A percentile compares a stretch with the other conserved stretches of the same genome.
Evolutionary conservation across 2,329 filamentous ascomycete species (phyloP).

Genomic region (Neofusicoccum laricinum): DNA sequence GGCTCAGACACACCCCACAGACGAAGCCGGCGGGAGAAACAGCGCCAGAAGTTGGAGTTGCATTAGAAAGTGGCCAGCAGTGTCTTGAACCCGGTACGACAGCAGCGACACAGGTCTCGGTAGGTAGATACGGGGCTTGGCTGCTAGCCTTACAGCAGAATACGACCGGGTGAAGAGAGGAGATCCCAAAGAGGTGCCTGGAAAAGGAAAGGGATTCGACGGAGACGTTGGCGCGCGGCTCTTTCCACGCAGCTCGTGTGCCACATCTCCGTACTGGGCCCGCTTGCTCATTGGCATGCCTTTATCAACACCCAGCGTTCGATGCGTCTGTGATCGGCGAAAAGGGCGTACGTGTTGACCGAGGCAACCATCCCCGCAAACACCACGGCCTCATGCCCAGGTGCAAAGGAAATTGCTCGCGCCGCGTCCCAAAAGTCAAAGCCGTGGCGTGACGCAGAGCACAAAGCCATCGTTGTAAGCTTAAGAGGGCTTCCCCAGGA

Average conservation of each 20-base stretch:
- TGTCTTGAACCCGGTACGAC: neutral
- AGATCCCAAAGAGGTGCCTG: neutral
- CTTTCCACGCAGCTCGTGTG: neutral
- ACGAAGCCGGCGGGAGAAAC: neutral
- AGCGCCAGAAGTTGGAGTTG: neutral
- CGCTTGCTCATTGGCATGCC: neutral
- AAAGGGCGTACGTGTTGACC: neutral
- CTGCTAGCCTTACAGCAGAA: conserved; percentile 2
- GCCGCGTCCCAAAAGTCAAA: neutral
- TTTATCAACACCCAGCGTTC: neutral
- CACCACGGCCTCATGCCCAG: neutral
- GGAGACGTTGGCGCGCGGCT: neutral
- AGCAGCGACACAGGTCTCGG: neutral
- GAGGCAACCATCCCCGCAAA: conserved; percentile 7
- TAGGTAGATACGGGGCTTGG: conserved; percentile 4
- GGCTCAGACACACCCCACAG: neutral
- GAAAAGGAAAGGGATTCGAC: neutral
- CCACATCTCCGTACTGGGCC: neutral
- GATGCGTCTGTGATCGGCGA: neutral
- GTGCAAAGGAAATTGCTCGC: neutral
- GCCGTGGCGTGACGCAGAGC: neutral
- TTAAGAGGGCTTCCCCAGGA: neutral
- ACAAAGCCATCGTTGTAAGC: neutral
- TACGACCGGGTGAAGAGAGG: neutral
- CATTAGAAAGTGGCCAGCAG: neutral